These are phyloP conservation scores for Aureobasidium sp. DNA, from an alignment of 2,329 filamentous ascomycete species.

Conservation along the genomic window DNA sequence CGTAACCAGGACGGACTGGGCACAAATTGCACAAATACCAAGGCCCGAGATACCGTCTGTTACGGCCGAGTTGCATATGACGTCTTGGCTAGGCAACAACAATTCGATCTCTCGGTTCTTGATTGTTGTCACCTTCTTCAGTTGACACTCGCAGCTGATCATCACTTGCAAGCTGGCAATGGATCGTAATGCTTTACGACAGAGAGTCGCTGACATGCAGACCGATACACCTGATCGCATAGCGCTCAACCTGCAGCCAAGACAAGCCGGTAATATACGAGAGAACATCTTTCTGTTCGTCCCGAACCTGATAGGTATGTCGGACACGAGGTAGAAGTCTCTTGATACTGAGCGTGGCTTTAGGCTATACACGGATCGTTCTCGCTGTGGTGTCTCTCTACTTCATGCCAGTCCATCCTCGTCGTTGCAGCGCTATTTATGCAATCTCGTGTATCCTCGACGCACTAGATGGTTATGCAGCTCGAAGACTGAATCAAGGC, in stretches of 20 bases:
- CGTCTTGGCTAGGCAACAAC: not conserved
- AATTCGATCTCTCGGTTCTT: not conserved
- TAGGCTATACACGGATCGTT: slow-evolving; percentile 42
- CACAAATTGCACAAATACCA: not conserved
- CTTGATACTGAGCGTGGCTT: not conserved
- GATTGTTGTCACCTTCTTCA: too few species aligned
- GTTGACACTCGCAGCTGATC: not conserved
- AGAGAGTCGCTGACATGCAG: not conserved
- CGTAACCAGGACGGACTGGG: not conserved
- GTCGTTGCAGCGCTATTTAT: slow-evolving; percentile 86
- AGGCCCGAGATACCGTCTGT: not conserved
- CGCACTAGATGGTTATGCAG: slow-evolving; percentile 85
- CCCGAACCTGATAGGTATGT: slow-evolving; percentile 42
- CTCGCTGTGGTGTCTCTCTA: slow-evolving; percentile 81
- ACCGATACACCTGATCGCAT: not conserved
- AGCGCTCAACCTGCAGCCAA: not conserved
- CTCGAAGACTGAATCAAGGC: slow-evolving; percentile 75
- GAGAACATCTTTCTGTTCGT: slow-evolving; percentile 48
- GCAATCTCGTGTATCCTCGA: slow-evolving; percentile 90
- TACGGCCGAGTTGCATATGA: not conserved
- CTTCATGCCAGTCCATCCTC: slow-evolving; percentile 96
- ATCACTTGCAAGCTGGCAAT: not conserved
- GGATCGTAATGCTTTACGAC: not conserved
- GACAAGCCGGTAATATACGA: slow-evolving; percentile 22
- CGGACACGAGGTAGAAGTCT: not conserved